phyloP scores from a whole-genome alignment of 1,284 basidiomycete species.

The Earliella scabrosa region DNA sequence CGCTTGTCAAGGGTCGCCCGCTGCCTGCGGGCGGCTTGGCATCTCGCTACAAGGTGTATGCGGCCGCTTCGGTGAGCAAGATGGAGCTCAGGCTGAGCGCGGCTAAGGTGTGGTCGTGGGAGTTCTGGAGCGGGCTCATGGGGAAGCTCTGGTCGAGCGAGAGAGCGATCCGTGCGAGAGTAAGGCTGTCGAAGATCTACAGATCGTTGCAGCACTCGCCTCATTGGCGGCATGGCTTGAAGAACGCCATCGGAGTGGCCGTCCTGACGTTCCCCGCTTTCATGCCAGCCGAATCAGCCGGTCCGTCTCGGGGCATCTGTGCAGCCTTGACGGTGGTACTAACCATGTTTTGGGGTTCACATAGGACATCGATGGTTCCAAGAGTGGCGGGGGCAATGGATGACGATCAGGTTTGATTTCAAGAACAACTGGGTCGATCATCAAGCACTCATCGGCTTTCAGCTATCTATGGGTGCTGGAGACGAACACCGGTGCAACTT shows the following conservation, averaged over 20 bases:
- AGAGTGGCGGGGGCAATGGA: conserved; percentile 49
- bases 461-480: conserved; percentile 56
- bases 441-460: neutral
- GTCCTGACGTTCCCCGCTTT: conserved; percentile 50
- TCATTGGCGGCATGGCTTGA: conserved; percentile 50
- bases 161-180: conserved; percentile 35
- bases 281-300: conserved; percentile 39
- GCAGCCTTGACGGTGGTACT: neutral
- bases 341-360: neutral
- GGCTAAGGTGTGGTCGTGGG: conserved; percentile 12
- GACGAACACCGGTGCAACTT: conserved; percentile 56
- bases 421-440: too few species aligned
- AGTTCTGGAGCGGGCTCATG: conserved; percentile 11
- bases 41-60: conserved; percentile 11
- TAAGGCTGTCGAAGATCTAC: conserved; percentile 40
- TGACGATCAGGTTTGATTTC: conserved; percentile 46
- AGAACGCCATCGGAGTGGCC: conserved; percentile 51
- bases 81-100: conserved; percentile 9
- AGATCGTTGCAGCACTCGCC: conserved; percentile 43
- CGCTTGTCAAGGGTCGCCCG: conserved; percentile 18
- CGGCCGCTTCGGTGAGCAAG: conserved; percentile 11
- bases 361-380: conserved; percentile 45
- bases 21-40: conserved; percentile 19
- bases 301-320: conserved; percentile 28
- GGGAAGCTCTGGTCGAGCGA: conserved; percentile 40